phyloP scores from a whole-genome alignment of 495 filamentous ascomycete genomes.

The Lasiosphaeria ovina region DNA sequence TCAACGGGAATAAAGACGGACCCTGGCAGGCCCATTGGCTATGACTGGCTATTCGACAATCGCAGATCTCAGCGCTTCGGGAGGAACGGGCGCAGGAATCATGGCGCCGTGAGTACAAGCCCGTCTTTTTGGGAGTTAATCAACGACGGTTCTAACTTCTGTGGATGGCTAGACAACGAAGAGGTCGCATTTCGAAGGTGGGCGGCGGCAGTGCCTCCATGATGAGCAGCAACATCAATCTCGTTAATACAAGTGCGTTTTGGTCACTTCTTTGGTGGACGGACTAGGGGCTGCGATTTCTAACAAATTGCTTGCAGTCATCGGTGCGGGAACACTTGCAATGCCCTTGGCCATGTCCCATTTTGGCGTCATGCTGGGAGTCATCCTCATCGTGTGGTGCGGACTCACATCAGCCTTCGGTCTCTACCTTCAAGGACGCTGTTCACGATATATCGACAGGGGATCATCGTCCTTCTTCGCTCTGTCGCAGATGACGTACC shows the following conservation, averaged over 20 bases:
- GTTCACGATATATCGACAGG: conserved; percentile 85
- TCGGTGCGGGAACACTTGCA: conserved; percentile 90
- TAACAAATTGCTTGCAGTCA: conserved; percentile 52
- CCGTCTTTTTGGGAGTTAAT: background rate
- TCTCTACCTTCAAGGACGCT: conserved; percentile 89
- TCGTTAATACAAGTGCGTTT: conserved; percentile 85
- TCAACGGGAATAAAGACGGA: background rate
- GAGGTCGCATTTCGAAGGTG: conserved; percentile 39
- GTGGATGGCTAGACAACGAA: conserved; percentile 28
- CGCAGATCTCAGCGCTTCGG: conserved; percentile 32
- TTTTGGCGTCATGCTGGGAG: conserved; percentile 81
- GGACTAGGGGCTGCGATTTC: background rate
- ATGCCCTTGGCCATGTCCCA: conserved; percentile 93
- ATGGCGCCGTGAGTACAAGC: conserved; percentile 40
- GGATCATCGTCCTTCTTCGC: conserved; percentile 84
- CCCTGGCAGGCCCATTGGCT: background rate
- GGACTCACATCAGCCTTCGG: conserved; percentile 86
- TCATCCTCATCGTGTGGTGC: conserved; percentile 85
- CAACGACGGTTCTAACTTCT: background rate
- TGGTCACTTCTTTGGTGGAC: background rate
- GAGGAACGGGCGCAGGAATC: conserved; percentile 28
- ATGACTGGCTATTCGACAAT: conserved; percentile 48
- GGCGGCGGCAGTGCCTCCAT: conserved; percentile 75
- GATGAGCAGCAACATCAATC: conserved; percentile 88
- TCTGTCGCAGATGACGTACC: conserved; percentile 91